Evolutionary conservation across 208 protist genomes (phyloP).

Genomic region (Crithidia mellificae): DNA sequence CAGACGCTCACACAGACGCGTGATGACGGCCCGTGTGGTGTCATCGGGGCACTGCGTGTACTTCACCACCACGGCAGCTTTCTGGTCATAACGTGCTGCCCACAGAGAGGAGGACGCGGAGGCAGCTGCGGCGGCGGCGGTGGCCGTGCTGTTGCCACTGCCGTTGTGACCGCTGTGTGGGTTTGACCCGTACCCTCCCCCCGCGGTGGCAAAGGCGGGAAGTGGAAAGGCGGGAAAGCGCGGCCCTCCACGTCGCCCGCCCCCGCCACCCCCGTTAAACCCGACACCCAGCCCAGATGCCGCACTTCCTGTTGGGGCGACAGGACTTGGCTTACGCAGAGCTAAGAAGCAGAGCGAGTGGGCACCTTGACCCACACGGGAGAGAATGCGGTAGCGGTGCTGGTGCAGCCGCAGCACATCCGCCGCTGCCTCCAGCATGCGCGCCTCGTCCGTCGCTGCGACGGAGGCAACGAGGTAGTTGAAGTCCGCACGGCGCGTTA

Average conservation of each 20-base stretch:
- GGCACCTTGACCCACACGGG: constrained; percentile 43
- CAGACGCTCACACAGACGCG: constrained; percentile 61
- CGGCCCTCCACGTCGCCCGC: background rate
- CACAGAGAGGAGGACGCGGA: constrained; percentile 25
- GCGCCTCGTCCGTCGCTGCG: constrained; percentile 14
- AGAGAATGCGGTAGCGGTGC: constrained; percentile 46
- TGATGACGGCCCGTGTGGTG: constrained; percentile 50
- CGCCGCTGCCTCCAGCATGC: constrained; percentile 25
- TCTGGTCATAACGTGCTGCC: constrained; percentile 27
- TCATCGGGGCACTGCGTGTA: constrained; percentile 59
- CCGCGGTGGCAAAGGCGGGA: background rate
- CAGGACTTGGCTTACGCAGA: constrained; percentile 20
- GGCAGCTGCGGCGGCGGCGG: background rate
- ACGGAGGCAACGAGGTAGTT: constrained; percentile 8
- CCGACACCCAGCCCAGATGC: background rate
- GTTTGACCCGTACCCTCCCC: background rate
- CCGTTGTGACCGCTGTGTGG: background rate
- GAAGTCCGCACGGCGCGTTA: background rate
- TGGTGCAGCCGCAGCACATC: constrained; percentile 31
- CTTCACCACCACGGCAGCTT: constrained; percentile 36
- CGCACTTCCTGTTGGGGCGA: no score
- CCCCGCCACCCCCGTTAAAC: background rate
- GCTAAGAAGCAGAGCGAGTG: constrained; percentile 55
- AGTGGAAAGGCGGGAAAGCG: background rate
- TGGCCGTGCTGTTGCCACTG: background rate